Base-by-base conservation (phyloP, 2,329 filamentous ascomycete genomes). In the Alternaria arbusti region DNA sequence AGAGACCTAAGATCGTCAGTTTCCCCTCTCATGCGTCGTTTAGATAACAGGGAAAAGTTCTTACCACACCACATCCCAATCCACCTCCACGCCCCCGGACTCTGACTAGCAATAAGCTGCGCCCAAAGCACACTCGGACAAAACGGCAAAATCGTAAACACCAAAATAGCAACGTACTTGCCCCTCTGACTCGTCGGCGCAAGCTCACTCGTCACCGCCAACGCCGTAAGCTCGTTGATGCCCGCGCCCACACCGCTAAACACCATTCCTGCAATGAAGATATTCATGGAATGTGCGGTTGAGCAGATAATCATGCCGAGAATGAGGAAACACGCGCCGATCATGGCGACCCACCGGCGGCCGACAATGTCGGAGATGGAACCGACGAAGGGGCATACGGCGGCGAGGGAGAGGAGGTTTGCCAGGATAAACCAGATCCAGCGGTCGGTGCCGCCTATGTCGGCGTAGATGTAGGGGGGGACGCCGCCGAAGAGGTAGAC, bases 121-220 rank as follows among this genome's bases (percentile, higher is more conserved):
- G 82, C 87, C 81, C 86, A 90, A 13, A 90, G 77, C 0, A 88
- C 87, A 1, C 87, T 86, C 0, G 88, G 87, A 56, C 84, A 85
- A 74, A 90, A 89, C 0, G 88, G 88, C 4, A 89, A 69, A 62
- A 90, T 88, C 57, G 86, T 88, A 70, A 89, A 86, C 54, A 89
- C 84, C 15, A 91, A 77, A 2, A 84, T 76, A 5, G 86, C 86
- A 30, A 90, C 86, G 72, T 90, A 90, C 71, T 84, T 84, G 12
- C 88, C 89, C 49, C 90, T 85, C 78, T 90, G 87, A 6, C 84
- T 81, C 6, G 87, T 88, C 2, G 90, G 90, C 1, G 88, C 90
- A 66, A 91, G 84, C 73, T 92, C 89, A 2, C 88, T 87, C 1
- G 89, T 89, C 23, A 86, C 90, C 43, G 90, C 89, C 20, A 92